Percentiles rank a stretch among this genome's conserved stretches.
phyloP scores from a whole-genome alignment of 768 basidiomycete genomes.

The Mrakia gelida region DNA sequence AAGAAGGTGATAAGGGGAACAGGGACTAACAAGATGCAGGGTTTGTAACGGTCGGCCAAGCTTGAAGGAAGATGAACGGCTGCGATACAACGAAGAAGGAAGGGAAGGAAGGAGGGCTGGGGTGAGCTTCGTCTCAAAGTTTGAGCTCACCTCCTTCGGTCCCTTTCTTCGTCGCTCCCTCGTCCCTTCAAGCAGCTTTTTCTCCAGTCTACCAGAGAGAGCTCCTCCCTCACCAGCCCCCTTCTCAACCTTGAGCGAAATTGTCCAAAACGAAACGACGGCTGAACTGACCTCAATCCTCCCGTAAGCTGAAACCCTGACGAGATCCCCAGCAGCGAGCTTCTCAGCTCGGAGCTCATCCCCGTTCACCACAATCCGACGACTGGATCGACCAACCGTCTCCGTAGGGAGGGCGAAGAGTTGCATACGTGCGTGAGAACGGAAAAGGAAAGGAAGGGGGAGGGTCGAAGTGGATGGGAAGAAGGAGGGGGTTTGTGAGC shows the following conservation, averaged over 20 bases:
- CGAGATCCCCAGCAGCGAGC: constrained; percentile 43
- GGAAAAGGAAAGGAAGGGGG: background rate
- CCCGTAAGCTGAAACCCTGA: constrained; percentile 31
- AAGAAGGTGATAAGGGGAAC: background rate
- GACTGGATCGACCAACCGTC: background rate
- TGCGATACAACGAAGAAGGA: background rate
- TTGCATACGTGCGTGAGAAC: background rate
- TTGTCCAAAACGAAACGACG: background rate
- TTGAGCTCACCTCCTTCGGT: constrained; percentile 21
- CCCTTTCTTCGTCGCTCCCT: constrained; percentile 37
- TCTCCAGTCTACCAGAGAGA: background rate
- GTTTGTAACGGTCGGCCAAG: constrained; percentile 13
- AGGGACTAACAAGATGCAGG: constrained; percentile 22
- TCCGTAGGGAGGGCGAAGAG: constrained; percentile 4
- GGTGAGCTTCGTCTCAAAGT: constrained; percentile 37
- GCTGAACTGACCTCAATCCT: background rate
- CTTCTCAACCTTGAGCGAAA: background rate
- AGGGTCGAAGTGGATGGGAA: background rate
- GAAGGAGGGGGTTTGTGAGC: background rate
- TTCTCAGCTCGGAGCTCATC: constrained; percentile 37
- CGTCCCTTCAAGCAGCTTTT: background rate
- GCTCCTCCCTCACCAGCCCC: too few relatives aligned
- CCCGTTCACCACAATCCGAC: constrained; percentile 13
- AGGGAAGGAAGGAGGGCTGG: background rate
- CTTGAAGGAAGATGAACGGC: constrained; percentile 24